Conservation (phyloP, 495 filamentous ascomycete species). For the Aspergillus diversus region DNA sequence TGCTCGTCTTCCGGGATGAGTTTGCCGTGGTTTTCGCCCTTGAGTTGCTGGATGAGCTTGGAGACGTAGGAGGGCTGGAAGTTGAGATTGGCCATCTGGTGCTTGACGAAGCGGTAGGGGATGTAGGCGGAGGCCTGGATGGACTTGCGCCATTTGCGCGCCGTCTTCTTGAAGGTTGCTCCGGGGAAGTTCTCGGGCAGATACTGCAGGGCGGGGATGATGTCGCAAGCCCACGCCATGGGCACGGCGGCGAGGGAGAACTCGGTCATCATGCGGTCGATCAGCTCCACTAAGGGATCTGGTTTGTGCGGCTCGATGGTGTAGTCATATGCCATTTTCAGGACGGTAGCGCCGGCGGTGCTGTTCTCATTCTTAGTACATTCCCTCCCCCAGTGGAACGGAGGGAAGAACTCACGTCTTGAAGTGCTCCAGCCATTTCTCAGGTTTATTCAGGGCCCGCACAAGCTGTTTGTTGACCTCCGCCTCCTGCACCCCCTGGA, state of each 20-base stretch:
- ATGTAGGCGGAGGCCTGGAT: conserved; percentile 30
- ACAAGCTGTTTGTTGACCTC: conserved; percentile 48
- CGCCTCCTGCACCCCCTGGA: conserved; percentile 39
- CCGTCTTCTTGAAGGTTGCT: conserved; percentile 44
- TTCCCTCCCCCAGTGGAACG: not conserved
- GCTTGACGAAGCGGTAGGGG: conserved; percentile 46
- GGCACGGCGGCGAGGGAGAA: conserved; percentile 48
- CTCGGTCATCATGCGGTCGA: conserved; percentile 43
- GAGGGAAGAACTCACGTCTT: conserved; percentile 36
- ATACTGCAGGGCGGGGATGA: conserved; percentile 41
- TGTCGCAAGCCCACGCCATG: conserved; percentile 50
- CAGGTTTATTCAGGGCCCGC: conserved; percentile 41
- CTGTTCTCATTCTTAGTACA: not conserved
- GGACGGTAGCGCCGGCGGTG: conserved; percentile 48
- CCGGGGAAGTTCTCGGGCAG: conserved; percentile 54
- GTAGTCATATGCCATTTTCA: conserved; percentile 57
- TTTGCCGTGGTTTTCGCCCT: conserved; percentile 21
- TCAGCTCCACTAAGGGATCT: conserved; percentile 50
- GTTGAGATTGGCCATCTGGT: conserved; percentile 37
- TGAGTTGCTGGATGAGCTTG: conserved; percentile 24
- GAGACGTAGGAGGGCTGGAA: conserved; percentile 42
- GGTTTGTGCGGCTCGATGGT: conserved; percentile 41
- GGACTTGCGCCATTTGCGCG: conserved; percentile 34
- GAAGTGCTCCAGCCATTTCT: conserved; percentile 41
- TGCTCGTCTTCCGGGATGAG: conserved; percentile 28